These are phyloP conservation scores for Sphaerulina vaccinii DNA, from an alignment of 2,329 filamentous ascomycete genomes.

Conservation along the genomic window DNA sequence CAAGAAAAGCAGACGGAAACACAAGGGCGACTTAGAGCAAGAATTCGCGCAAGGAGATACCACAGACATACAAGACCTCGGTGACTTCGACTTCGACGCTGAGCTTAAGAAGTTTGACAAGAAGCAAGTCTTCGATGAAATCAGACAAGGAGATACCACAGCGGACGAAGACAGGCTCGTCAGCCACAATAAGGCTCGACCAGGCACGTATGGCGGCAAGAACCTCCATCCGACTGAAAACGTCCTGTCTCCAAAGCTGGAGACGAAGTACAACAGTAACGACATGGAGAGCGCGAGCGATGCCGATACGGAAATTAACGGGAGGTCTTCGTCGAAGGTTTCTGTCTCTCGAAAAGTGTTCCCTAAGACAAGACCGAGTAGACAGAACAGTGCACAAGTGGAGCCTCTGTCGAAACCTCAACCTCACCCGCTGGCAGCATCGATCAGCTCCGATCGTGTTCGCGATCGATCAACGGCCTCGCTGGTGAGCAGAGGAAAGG, in stretches of 20 bases:
- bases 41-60: slow-evolving; percentile 96
- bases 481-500: slow-evolving; percentile 23
- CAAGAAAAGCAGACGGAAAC: slow-evolving; percentile 47
- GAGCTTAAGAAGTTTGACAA: slow-evolving; percentile 96
- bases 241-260: slow-evolving; percentile 64
- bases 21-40: slow-evolving; percentile 59
- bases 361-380: slow-evolving; percentile 36
- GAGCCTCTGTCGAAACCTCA: slow-evolving; percentile 23
- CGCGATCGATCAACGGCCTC: slow-evolving; percentile 29
- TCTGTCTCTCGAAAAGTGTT: slow-evolving; percentile 27
- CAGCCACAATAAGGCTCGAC: slow-evolving; percentile 71
- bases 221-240: slow-evolving; percentile 92
- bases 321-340: slow-evolving; percentile 35
- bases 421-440: slow-evolving; percentile 33
- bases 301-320: slow-evolving; percentile 38
- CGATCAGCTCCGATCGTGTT: slow-evolving; percentile 32
- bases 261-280: slow-evolving; percentile 31
- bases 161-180: slow-evolving; percentile 91
- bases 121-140: slow-evolving; percentile 84
- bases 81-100: slow-evolving; percentile 89
- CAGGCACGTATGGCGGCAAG: slow-evolving; percentile 65
- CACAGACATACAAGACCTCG: slow-evolving; percentile 88
- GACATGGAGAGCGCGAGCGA: slow-evolving; percentile 36
- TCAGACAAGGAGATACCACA: slow-evolving; percentile 80
- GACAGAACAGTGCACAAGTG: slow-evolving; percentile 43